Conservation (phyloP, 331 rosid species). For the Quercus lobata region DNA sequence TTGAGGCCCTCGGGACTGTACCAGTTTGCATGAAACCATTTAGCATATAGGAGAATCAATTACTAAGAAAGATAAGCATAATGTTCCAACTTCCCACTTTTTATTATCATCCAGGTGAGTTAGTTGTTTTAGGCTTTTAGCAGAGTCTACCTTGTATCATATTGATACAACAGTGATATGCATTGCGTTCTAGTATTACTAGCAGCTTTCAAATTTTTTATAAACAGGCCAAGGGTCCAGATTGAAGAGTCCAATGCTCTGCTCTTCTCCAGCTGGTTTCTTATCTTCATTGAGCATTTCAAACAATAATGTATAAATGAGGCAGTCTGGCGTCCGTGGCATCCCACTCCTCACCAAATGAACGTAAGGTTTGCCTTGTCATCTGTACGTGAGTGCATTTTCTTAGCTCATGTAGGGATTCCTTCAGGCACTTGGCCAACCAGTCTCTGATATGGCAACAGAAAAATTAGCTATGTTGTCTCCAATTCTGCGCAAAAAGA, state of each 20-base stretch:
- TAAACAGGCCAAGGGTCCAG: slow-evolving; percentile 4
- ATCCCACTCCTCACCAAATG: neutral
- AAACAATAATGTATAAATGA: neutral
- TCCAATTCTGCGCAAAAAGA: neutral
- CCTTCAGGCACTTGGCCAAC: slow-evolving; percentile 8
- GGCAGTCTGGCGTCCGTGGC: neutral
- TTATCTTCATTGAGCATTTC: slow-evolving; percentile 1
- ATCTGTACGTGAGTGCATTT: neutral
- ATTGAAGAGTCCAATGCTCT: slow-evolving; percentile 22
- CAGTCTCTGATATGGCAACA: neutral
- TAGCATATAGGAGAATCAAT: too few species aligned
- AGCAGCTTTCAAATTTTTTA: too few species aligned
- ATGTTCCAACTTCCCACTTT: too few species aligned
- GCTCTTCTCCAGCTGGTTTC: slow-evolving; percentile 10
- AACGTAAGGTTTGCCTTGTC: neutral
- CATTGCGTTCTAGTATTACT: too few species aligned
- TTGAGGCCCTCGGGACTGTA: too few species aligned
- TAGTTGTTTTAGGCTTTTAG: too few species aligned
- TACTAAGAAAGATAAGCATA: too few species aligned
- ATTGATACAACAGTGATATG: too few species aligned
- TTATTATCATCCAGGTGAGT: too few species aligned
- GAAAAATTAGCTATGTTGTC: neutral
- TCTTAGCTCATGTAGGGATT: neutral
- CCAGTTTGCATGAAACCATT: too few species aligned
- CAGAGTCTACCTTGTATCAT: too few species aligned